phyloP scores from a whole-genome alignment of 441 rosid genomes.

The Adansonia gregorii region DNA sequence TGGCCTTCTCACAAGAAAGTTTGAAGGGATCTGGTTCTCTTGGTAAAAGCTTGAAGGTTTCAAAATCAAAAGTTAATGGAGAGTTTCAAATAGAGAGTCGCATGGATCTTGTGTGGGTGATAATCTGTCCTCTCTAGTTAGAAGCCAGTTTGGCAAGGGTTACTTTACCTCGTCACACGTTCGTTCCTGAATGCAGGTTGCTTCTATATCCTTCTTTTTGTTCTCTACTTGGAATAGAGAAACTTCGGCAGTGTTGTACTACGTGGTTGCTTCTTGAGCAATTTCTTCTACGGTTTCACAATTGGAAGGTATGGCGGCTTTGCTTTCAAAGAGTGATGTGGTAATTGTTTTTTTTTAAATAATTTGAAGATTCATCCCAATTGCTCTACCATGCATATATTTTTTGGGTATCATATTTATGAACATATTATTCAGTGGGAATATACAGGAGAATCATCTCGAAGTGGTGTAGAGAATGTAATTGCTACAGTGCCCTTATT shows the following conservation, averaged over 20 bases:
- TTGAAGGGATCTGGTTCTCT: slow-evolving; percentile 49
- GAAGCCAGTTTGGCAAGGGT: slow-evolving; percentile 21
- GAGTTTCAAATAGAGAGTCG: slow-evolving; percentile 78
- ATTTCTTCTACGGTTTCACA: slow-evolving; percentile 75
- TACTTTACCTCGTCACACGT: slow-evolving; percentile 9
- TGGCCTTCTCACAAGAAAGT: slow-evolving; percentile 87
- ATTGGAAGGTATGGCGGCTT: slow-evolving; percentile 78
- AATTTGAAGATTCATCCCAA: slow-evolving; percentile 14
- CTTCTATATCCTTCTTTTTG: slow-evolving; percentile 91
- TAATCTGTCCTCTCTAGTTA: slow-evolving; percentile 31
- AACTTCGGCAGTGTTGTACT: slow-evolving; percentile 87
- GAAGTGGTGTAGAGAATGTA: slow-evolving; percentile 54
- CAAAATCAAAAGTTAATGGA: slow-evolving; percentile 49
- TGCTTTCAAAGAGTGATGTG: slow-evolving; percentile 22
- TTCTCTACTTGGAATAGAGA: slow-evolving; percentile 92
- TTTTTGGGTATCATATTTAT: slow-evolving; percentile 33
- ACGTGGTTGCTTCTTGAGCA: slow-evolving; percentile 98
- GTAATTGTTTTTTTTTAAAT: background rate
- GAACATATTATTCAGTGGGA: slow-evolving; percentile 80
- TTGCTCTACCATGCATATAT: slow-evolving; percentile 7
- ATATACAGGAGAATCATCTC: slow-evolving; percentile 70
- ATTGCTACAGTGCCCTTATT: slow-evolving; percentile 47
- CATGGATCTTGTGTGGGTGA: slow-evolving; percentile 92
- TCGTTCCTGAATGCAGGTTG: slow-evolving; percentile 53
- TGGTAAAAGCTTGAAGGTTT: slow-evolving; percentile 49